phyloP scores from a whole-genome alignment of 78 protist species.

The Mantamonas sphyraenae region DNA sequence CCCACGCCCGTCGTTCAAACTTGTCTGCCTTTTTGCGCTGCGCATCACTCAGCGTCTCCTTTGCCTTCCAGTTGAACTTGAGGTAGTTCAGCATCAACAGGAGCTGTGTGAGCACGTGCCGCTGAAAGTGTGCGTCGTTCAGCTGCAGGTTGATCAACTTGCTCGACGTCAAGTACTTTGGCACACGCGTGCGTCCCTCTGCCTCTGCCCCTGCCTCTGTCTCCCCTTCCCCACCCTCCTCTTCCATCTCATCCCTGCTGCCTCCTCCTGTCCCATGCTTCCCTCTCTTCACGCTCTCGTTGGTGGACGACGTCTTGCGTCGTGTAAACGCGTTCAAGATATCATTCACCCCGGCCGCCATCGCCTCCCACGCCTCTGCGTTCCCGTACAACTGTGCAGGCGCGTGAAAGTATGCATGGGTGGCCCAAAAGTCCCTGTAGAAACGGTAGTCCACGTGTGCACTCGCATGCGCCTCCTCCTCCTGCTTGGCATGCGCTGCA shows the following conservation, averaged over 20 bases:
- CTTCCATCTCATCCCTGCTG: neutral
- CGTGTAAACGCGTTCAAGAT: neutral
- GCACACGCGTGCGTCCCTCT: neutral
- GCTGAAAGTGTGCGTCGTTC: constrained; percentile 1
- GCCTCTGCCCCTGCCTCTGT: too few species aligned
- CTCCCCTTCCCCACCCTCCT: too few species aligned
- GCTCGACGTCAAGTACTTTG: constrained; percentile 8
- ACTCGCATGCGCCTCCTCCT: too few species aligned
- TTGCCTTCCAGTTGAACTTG: neutral
- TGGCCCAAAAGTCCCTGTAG: too few species aligned
- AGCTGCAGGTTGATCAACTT: constrained; percentile 10
- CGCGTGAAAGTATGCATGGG: too few species aligned
- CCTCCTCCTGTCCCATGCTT: neutral
- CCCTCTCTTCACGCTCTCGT: neutral
- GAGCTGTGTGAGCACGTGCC: constrained; percentile 3
- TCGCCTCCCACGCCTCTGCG: neutral
- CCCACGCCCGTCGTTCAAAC: too few species aligned
- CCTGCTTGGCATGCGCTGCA: too few species aligned
- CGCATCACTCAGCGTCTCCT: neutral
- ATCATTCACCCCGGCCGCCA: neutral
- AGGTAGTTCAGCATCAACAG: neutral
- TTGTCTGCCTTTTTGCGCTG: too few species aligned
- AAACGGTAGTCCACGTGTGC: neutral
- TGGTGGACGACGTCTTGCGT: neutral
- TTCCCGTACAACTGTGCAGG: too few species aligned